Evolutionary conservation across 1,284 basidiomycete species (phyloP).

Genomic region (Apiotrichum brassicae): DNA sequence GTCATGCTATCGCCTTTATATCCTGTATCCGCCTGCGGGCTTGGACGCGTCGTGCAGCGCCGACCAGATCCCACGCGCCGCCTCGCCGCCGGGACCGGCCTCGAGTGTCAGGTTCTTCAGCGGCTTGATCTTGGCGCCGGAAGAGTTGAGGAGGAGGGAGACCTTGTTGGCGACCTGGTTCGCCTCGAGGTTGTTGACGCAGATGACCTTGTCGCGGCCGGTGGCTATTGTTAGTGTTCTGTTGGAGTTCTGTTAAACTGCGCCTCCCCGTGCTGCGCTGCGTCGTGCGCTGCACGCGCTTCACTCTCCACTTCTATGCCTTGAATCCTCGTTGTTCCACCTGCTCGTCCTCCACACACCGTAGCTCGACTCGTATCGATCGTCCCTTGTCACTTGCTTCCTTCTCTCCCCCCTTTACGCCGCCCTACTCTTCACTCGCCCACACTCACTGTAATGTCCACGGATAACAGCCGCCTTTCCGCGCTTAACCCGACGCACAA

Average conservation of each 20-base stretch:
- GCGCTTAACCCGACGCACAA: slow-evolving; percentile 43
- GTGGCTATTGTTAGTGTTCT: slow-evolving; percentile 44
- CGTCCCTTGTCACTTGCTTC: too few species aligned
- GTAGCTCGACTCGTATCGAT: too few species aligned
- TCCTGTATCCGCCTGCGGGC: slow-evolving; percentile 38
- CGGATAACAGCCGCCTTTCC: slow-evolving; percentile 45
- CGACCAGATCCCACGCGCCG: slow-evolving; percentile 45
- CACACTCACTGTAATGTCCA: slow-evolving; percentile 47
- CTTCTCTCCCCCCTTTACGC: too few species aligned
- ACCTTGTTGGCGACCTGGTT: slow-evolving; percentile 46
- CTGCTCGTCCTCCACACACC: too few species aligned
- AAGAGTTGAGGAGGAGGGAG: slow-evolving; percentile 39
- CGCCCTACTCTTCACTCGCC: neutral
- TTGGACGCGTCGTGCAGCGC: slow-evolving; percentile 36
- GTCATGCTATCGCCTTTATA: slow-evolving; percentile 19
- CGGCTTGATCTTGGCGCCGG: slow-evolving; percentile 44
- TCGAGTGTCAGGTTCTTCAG: slow-evolving; percentile 44
- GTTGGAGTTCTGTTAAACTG: too few species aligned
- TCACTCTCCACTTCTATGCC: too few species aligned
- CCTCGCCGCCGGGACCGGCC: slow-evolving; percentile 40
- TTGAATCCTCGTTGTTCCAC: too few species aligned
- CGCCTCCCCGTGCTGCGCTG: too few species aligned
- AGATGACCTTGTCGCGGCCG: slow-evolving; percentile 50
- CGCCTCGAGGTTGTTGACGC: slow-evolving; percentile 46
- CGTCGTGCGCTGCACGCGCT: too few species aligned